Base-by-base conservation (phyloP, 495 filamentous ascomycete species). In the Paragyromitra xinjiangensis region DNA sequence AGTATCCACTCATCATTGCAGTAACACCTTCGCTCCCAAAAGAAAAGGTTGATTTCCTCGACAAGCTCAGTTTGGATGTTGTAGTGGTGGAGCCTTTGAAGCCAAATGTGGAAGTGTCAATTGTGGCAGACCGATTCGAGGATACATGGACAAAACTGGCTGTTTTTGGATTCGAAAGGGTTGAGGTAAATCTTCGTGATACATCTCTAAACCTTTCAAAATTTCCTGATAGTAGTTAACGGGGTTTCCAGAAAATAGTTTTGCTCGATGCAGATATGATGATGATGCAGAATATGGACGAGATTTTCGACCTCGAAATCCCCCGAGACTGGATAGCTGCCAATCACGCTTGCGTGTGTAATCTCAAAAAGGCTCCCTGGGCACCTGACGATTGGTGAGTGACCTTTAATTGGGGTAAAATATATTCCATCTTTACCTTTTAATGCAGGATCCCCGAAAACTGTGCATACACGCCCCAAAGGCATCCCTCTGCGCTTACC, bases 121-220 rank as follows among this genome's bases (percentile, higher is more conserved):
- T 85, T 6, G 85, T 87, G 45, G 85, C 85, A 0, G 81, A 84
- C 44, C 85, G 87, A 14, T 89, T 88, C 68, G 78, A 79, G 55
- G 87, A 89, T 70, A 89, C 88, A 19, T 89, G 86, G 87, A 88
- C 87, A 0, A 89, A 90, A 67, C 83, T 89, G 0, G 83, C 84
- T 29, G 87, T 87, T 24, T 89, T 88, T 79, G 84, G 84, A 39
- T 73, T 87, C 2, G 82, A 78, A 42, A 82, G 81, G 14, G 85
- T 83, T 67, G 75, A 85, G 58, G 80, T 78, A 19, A 55, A 44
- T 39, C n/a, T 26, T 29, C 9, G 8, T 44, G 3, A 5, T 19
- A n/a, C 26, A 19, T 40, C 12, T 14, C 37, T 58, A n/a, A 40
- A 11, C 6, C 6, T 37, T 19, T 16, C 2, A 0, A 2, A 1